Evolutionary conservation across 2,329 filamentous ascomycete species (phyloP).

Genomic region (Aspergillus alliaceus): DNA sequence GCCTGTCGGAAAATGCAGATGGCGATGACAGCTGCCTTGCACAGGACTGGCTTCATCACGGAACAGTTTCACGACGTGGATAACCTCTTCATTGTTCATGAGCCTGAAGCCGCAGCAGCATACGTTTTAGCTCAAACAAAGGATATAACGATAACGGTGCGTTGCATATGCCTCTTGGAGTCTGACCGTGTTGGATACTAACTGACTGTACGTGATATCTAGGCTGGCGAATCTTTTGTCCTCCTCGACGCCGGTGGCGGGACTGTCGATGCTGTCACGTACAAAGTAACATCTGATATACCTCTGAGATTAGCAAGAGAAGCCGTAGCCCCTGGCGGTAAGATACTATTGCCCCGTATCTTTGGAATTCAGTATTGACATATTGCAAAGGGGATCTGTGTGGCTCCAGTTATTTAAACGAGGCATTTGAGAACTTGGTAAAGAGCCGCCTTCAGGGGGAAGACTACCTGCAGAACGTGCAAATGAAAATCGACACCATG

Average conservation of each 20-base stretch:
- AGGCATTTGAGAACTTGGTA: constrained; percentile 23
- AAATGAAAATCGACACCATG: neutral
- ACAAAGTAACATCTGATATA: constrained; percentile 5
- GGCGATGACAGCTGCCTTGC: constrained; percentile 3
- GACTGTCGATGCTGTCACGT: constrained; percentile 13
- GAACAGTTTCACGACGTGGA: constrained; percentile 3
- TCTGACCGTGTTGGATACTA: neutral
- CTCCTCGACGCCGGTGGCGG: constrained; percentile 13
- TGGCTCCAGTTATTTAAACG: constrained; percentile 33
- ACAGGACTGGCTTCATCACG: constrained; percentile 1
- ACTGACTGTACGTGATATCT: too few relatives aligned
- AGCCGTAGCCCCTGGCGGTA: constrained; percentile 14
- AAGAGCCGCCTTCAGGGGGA: constrained; percentile 12
- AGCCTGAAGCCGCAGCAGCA: constrained; percentile 15
- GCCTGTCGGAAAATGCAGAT: constrained; percentile 5
- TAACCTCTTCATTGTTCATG: constrained; percentile 15
- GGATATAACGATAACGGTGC: neutral
- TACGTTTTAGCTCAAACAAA: constrained; percentile 4
- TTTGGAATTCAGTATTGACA: neutral
- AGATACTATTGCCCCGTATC: neutral
- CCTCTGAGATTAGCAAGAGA: constrained; percentile 11
- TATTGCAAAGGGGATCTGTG: constrained; percentile 20
- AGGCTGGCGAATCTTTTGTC: constrained; percentile 10
- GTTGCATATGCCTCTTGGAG: neutral
- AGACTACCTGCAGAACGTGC: neutral